Evolutionary conservation across 306 rosid species (phyloP).

Genomic region (Castanea crenata): DNA sequence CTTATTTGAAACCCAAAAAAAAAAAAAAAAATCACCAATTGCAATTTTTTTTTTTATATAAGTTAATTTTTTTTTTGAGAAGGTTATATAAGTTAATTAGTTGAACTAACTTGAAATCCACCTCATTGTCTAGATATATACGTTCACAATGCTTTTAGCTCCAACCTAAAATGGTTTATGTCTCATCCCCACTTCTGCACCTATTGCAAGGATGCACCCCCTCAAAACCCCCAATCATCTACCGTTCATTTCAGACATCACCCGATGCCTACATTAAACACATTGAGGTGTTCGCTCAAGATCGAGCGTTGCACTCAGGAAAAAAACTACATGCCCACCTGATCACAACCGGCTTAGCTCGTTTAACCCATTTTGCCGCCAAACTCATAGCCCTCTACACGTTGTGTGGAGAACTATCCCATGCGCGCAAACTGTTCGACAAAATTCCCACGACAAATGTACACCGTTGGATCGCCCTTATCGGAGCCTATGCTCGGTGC

Average conservation of each 20-base stretch:
- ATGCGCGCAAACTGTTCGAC: slow-evolving; percentile 70
- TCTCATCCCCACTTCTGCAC: background rate
- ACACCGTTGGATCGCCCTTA: slow-evolving; percentile 66
- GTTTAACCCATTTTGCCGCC: slow-evolving; percentile 50
- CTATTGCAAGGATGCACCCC: background rate
- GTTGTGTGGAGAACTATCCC: slow-evolving; percentile 43
- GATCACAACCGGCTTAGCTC: slow-evolving; percentile 47
- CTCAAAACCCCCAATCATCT: slow-evolving; percentile 16
- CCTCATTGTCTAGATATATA: too few relatives aligned
- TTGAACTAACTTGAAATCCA: too few relatives aligned
- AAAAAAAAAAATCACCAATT: too few relatives aligned
- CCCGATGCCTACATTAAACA: slow-evolving; percentile 40
- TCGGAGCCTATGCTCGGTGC: slow-evolving; percentile 59
- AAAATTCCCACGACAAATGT: slow-evolving; percentile 61
- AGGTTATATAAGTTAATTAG: too few relatives aligned
- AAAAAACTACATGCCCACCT: slow-evolving; percentile 77
- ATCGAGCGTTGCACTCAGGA: slow-evolving; percentile 44
- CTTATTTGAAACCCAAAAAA: too few relatives aligned
- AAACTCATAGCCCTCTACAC: slow-evolving; percentile 56
- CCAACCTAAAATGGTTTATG: too few relatives aligned
- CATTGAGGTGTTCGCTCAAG: slow-evolving; percentile 39
- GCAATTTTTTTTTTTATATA: too few relatives aligned
- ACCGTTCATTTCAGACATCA: slow-evolving; percentile 33
- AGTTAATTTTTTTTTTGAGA: too few relatives aligned
- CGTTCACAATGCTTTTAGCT: too few relatives aligned